A percentile compares a stretch with the other conserved stretches of the same genome.
Conservation (phyloP, 805 yeast species). For the Kuraishia cidri region DNA sequence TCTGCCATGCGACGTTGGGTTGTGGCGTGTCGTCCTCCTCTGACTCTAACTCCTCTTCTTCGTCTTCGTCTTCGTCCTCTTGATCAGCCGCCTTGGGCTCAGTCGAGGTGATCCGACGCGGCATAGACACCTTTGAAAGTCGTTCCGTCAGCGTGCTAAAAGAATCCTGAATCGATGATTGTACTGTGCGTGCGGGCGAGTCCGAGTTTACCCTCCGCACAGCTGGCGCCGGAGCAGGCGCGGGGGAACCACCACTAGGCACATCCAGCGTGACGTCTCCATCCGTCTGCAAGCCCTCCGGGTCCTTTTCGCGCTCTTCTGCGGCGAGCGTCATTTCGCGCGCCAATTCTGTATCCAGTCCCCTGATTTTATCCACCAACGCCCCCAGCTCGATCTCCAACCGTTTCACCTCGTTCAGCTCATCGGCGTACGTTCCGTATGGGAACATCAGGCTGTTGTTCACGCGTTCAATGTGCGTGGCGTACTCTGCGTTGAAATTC, state of each 20-base stretch:
- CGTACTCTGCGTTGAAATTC: not conserved
- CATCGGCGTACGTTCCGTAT: not conserved
- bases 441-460: not conserved
- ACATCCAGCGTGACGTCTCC: too few relatives aligned
- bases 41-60: conserved; percentile 1
- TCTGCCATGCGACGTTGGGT: conserved; percentile 2
- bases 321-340: not conserved
- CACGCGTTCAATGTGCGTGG: not conserved
- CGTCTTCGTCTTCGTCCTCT: not conserved
- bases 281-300: too few relatives aligned
- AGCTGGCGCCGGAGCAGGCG: too few relatives aligned
- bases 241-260: too few relatives aligned
- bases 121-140: not conserved
- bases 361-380: not conserved
- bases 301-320: too few relatives aligned
- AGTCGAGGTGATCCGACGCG: too few relatives aligned
- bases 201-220: not conserved
- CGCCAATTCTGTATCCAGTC: not conserved
- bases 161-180: not conserved
- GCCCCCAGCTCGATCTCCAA: not conserved
- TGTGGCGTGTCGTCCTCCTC: conserved; percentile 6
- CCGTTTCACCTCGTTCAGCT: not conserved
- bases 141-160: not conserved
- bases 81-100: too few relatives aligned
- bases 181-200: not conserved